Percentiles rank a stretch among this genome's conserved stretches.
These are phyloP conservation scores for Xylaria digitata DNA, from an alignment of 2,329 filamentous ascomycete genomes.

Conservation along the genomic window DNA sequence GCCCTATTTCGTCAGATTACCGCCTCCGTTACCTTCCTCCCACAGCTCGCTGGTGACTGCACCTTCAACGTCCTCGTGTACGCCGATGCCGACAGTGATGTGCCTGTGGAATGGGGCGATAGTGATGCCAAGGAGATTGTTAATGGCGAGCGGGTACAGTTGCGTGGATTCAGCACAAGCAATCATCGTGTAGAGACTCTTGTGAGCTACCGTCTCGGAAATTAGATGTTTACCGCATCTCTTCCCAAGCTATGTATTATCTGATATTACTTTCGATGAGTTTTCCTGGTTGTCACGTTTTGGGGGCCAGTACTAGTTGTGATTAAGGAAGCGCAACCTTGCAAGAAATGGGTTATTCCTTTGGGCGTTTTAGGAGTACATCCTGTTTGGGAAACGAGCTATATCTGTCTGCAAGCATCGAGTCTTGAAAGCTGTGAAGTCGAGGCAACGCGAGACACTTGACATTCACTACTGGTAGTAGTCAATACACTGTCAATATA, in stretches of 20 bases:
- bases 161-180: conserved; percentile 95
- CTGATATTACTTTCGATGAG: not conserved
- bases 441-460: not conserved
- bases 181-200: conserved; percentile 94
- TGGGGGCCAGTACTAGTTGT: not conserved
- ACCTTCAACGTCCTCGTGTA: conserved; percentile 99
- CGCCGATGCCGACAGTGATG: conserved; percentile 94
- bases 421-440: not conserved
- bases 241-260: not conserved
- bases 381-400: not conserved
- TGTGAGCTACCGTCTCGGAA: conserved; percentile 83
- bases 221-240: conserved; percentile 44
- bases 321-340: not conserved
- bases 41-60: conserved; percentile 92
- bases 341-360: conserved; percentile 7
- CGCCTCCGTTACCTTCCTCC: conserved; percentile 94
- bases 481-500: not conserved
- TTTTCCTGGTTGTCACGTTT: not conserved
- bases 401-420: not conserved
- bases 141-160: conserved; percentile 92
- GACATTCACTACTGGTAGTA: not conserved
- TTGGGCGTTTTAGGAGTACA: conserved; percentile 33
- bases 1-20: conserved; percentile 98
- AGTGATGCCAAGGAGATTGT: conserved; percentile 97
- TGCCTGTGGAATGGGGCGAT: conserved; percentile 98